Evolutionary conservation across 179 eudicot genomes (phyloP).

Genomic region (Camellia oleifera): DNA sequence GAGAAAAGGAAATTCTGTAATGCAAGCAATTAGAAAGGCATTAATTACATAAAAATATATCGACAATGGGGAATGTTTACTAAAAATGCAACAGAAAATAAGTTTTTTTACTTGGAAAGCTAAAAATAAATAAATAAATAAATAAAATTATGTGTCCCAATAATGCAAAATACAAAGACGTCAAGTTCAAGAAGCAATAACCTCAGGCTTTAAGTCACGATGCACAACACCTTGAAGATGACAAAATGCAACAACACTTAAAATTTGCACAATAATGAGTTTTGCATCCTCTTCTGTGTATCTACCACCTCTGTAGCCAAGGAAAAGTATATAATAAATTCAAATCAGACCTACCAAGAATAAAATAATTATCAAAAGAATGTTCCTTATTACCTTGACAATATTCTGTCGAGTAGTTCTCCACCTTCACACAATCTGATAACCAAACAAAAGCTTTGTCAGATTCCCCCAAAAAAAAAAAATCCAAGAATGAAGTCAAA

Average conservation of each 20-base stretch:
- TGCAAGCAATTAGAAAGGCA: conserved; percentile 24
- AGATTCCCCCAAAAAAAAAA: neutral
- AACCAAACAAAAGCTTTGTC: neutral
- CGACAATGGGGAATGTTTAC: neutral
- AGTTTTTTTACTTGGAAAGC: neutral
- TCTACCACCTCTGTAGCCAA: conserved; percentile 69
- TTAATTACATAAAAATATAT: neutral
- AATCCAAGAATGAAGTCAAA: neutral
- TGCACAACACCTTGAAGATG: conserved; percentile 96
- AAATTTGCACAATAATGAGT: conserved; percentile 67
- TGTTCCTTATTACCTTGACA: conserved; percentile 59
- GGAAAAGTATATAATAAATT: conserved; percentile 4
- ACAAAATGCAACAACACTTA: conserved; percentile 76
- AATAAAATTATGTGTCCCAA: too few relatives aligned
- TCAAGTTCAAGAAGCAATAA: conserved; percentile 23
- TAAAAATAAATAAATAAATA: too few relatives aligned
- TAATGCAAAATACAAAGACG: neutral
- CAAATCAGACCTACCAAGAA: neutral
- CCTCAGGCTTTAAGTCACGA: conserved; percentile 95
- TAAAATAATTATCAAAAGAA: neutral
- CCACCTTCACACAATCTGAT: conserved; percentile 96
- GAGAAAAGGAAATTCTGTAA: conserved; percentile 87
- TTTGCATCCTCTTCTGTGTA: conserved; percentile 81
- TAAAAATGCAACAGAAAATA: neutral
- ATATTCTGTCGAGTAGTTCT: conserved; percentile 82